Conservation (phyloP, 1,284 basidiomycete genomes). For the Phenoliferia sp. region DNA sequence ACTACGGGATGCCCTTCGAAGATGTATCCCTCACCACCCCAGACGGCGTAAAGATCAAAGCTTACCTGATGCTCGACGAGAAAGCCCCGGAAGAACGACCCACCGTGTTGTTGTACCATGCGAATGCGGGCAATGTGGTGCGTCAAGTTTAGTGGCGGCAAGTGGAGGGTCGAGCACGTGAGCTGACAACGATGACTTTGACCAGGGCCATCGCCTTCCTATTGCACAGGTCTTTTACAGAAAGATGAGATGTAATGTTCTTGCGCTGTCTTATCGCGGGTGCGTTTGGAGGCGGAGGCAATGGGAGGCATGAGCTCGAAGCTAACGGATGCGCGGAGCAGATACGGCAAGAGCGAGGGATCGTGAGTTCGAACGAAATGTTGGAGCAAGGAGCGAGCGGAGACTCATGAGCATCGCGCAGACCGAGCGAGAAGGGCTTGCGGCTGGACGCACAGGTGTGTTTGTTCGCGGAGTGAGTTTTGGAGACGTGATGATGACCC, state of each 20-base stretch:
- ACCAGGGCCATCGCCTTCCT: constrained; percentile 71
- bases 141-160: neutral
- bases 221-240: constrained; percentile 79
- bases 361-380: neutral
- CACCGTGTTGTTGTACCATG: constrained; percentile 85
- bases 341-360: constrained; percentile 41
- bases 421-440: constrained; percentile 71
- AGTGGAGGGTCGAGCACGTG: neutral
- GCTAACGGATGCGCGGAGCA: constrained; percentile 7
- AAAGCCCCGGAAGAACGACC: constrained; percentile 48
- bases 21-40: constrained; percentile 62
- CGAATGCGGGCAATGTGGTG: constrained; percentile 68
- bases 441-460: constrained; percentile 20
- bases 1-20: constrained; percentile 67
- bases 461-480: neutral
- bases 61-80: constrained; percentile 54
- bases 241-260: constrained; percentile 78
- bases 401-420: constrained; percentile 33
- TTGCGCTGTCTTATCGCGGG: constrained; percentile 86
- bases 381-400: neutral
- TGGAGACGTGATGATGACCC: neutral
- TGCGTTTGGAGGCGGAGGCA: constrained; percentile 40
- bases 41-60: constrained; percentile 57
- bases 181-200: neutral
- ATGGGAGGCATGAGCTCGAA: neutral